These are phyloP conservation scores for Elsinoe australis DNA, from an alignment of 2,329 filamentous ascomycete genomes.

Conservation along the genomic window DNA sequence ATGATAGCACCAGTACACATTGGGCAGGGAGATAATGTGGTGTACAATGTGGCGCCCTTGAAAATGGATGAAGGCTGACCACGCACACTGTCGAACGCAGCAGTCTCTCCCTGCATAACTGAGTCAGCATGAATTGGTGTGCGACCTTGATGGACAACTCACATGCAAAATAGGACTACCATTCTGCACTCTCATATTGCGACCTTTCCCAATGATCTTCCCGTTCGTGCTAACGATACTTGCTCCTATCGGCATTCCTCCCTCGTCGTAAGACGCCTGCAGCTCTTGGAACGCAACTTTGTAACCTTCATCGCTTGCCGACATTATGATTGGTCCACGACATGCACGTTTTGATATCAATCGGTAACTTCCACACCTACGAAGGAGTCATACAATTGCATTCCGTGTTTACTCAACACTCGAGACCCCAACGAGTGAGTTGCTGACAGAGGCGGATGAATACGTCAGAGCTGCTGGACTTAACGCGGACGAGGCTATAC, in stretches of 20 bases:
- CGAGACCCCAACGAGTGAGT: background rate
- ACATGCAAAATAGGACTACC: conserved; percentile 16
- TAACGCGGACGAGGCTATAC: conserved; percentile 3
- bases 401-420: conserved; percentile 1
- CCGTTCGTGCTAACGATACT: conserved; percentile 10
- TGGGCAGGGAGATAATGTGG: conserved; percentile 14
- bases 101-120: conserved; percentile 4
- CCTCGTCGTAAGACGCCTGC: conserved; percentile 1
- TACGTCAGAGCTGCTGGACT: background rate
- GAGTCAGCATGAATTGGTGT: background rate
- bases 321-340: conserved; percentile 5
- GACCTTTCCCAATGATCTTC: conserved; percentile 12
- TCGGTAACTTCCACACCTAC: background rate
- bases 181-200: conserved; percentile 16
- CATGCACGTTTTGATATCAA: background rate
- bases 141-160: conserved; percentile 1
- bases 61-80: conserved; percentile 7
- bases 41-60: conserved; percentile 10
- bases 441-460: background rate
- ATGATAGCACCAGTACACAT: conserved; percentile 15
- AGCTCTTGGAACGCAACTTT: conserved; percentile 11
- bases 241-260: conserved; percentile 8
- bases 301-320: conserved; percentile 12
- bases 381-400: too few relatives aligned
- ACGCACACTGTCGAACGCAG: conserved; percentile 10